phyloP scores from a whole-genome alignment of 2,329 filamentous ascomycete genomes.

The Hymenoscyphus linearis region DNA sequence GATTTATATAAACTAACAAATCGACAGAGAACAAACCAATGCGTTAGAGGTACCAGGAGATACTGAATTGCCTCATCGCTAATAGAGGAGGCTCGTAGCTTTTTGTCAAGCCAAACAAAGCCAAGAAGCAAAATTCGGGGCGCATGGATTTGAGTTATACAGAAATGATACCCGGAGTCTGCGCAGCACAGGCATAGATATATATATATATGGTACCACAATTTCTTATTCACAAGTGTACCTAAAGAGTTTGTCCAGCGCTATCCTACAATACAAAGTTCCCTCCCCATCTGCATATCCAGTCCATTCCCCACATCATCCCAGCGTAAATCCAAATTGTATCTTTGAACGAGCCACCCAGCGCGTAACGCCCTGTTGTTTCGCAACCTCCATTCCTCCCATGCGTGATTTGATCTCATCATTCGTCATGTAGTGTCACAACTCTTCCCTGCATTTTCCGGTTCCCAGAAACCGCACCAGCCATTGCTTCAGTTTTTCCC shows the following conservation, averaged over 20 bases:
- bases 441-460: neutral
- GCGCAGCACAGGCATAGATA: neutral
- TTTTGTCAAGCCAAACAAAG: neutral
- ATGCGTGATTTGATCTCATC: neutral
- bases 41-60: slow-evolving; percentile 5
- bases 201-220: neutral
- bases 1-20: slow-evolving; percentile 2
- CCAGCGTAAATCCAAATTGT: neutral
- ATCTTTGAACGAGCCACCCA: neutral
- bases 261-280: neutral
- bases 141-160: neutral
- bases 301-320: neutral
- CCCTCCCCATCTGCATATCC: neutral
- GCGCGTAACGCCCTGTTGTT: slow-evolving; percentile 1
- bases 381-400: slow-evolving; percentile 3
- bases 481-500: slow-evolving; percentile 11
- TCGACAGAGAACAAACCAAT: slow-evolving; percentile 33
- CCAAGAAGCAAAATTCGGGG: neutral
- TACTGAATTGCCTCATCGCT: neutral
- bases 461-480: neutral
- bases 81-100: neutral
- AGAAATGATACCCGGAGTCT: neutral
- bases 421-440: neutral
- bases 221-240: neutral
- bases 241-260: neutral